These are phyloP conservation scores for Thielaviopsis euricoi DNA, from an alignment of 2,329 filamentous ascomycete genomes.

Conservation along the genomic window DNA sequence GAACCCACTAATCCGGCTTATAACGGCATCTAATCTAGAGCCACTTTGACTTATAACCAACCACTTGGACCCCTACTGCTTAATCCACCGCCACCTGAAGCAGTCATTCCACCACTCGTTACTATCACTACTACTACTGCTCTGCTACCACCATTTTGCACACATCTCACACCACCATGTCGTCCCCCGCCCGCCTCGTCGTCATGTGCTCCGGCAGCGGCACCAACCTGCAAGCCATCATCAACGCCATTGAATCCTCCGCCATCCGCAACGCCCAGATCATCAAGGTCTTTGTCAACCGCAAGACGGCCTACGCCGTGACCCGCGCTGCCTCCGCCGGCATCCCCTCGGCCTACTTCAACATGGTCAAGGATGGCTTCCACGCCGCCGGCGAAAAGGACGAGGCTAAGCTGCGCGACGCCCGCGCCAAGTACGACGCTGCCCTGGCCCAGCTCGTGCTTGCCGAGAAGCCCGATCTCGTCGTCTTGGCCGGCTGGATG, in stretches of 20 bases:
- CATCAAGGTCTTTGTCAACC: constrained; percentile 30
- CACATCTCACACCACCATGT: not conserved
- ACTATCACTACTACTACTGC: no score
- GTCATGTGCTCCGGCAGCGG: constrained; percentile 60
- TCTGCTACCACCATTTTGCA: not conserved
- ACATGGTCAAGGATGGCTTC: constrained; percentile 58
- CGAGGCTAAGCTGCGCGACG: constrained; percentile 32
- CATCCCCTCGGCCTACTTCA: constrained; percentile 69
- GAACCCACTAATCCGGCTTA: not conserved
- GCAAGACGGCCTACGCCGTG: constrained; percentile 29
- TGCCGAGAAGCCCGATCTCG: constrained; percentile 47
- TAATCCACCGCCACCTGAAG: no score
- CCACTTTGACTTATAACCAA: not conserved
- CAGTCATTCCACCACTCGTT: not conserved
- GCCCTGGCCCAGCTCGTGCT: constrained; percentile 56
- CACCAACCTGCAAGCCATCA: constrained; percentile 63
- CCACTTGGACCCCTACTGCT: not conserved
- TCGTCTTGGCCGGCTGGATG: constrained; percentile 80
- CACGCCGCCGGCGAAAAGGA: constrained; percentile 42
- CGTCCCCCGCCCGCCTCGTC: constrained; percentile 33
- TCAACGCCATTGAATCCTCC: constrained; percentile 27
- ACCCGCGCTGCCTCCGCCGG: constrained; percentile 28
- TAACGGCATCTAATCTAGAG: not conserved
- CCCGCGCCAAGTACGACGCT: constrained; percentile 54
- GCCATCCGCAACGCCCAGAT: constrained; percentile 27